Base-by-base conservation (phyloP, 371 early-diverging fungal genomes). In the Coelomomyces lativittatus region DNA sequence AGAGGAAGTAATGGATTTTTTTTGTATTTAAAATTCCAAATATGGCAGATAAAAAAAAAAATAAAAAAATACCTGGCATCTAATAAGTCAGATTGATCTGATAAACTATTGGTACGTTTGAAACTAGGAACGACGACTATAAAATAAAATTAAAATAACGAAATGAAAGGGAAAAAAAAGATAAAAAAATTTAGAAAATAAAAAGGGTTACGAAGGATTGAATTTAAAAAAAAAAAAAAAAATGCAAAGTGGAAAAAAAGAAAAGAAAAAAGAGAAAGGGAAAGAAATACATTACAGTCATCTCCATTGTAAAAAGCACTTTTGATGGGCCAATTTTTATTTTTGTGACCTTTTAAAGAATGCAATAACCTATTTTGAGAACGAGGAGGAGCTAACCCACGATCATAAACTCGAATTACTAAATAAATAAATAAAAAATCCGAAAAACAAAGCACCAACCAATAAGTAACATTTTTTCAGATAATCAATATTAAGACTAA, bases 281-380 rank as follows among this genome's bases (percentile, higher is more conserved):
- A 7, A 5, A 28, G 15, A 29, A 26, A 3, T 19, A 2, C 49
- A 66, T 48, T 67, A 81, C 83, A 78, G 38, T 83, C 83, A 56
- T 65, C 73, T 28, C 79, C 76, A 26, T 75, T 67, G 49, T 78
- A 81, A 44, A 85, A 85, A 0, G 84, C 79, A 29, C 79, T 78
- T 54, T 80, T 82, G 54, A 88, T 86, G 0, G 89, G 86, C 85
- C 85, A 88, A 55, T 86, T 85, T 41, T 80, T 83, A 60, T 86
- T 86, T 53, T 82, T 82, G 62, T 81, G 80, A 2, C 87, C 86
- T 53, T 85, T 86, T 27, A 85, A 57, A 0, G 80, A 64, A 53
- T 83, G 82, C 0, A 81, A 60, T 4, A 82, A 57, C 17, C 81
- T 72, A 28, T 74, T 64, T 29, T 66, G 59, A 11, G 72, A 74